These are phyloP conservation scores for Fragilariopsis cylindrus DNA, from an alignment of 108 stramenopile genomes.

Conservation along the genomic window DNA sequence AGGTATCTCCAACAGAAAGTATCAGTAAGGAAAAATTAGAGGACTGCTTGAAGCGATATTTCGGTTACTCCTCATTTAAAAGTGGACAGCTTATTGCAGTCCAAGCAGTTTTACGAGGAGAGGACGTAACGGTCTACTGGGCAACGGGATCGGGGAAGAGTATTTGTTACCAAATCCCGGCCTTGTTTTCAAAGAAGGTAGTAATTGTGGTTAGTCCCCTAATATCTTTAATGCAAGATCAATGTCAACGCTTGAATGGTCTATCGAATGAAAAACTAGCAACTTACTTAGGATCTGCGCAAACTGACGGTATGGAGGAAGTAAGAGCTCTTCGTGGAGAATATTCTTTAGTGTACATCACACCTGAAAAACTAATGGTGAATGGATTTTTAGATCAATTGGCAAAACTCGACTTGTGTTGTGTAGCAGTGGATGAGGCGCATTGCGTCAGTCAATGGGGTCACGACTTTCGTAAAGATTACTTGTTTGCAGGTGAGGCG, in stretches of 20 bases:
- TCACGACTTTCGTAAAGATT: slow-evolving; percentile 90
- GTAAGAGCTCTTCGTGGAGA: slow-evolving; percentile 54
- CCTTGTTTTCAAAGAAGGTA: slow-evolving; percentile 54
- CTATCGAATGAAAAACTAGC: slow-evolving; percentile 37
- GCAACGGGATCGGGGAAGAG: slow-evolving; percentile 93
- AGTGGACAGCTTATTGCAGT: slow-evolving; percentile 44
- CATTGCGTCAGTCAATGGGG: slow-evolving; percentile 97
- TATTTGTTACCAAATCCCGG: slow-evolving; percentile 89
- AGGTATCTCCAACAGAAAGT: slow-evolving; percentile 13
- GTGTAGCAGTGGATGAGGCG: slow-evolving; percentile 91
- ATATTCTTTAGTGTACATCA: slow-evolving; percentile 83
- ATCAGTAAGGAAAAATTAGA: slow-evolving; percentile 18
- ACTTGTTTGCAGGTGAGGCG: slow-evolving; percentile 57
- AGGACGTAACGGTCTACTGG: slow-evolving; percentile 91
- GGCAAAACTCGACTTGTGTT: slow-evolving; percentile 46
- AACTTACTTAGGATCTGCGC: slow-evolving; percentile 67
- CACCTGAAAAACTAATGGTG: slow-evolving; percentile 85
- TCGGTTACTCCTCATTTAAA: slow-evolving; percentile 44
- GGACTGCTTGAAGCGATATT: slow-evolving; percentile 34
- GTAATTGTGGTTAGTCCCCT: slow-evolving; percentile 71
- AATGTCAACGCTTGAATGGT: slow-evolving; percentile 79
- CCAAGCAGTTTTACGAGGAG: slow-evolving; percentile 21
- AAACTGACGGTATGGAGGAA: slow-evolving; percentile 56
- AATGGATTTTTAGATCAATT: slow-evolving; percentile 52
- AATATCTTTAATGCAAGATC: slow-evolving; percentile 94